Evolutionary conservation across 345 rosid genomes (phyloP).

Genomic region (Turnera subulata): DNA sequence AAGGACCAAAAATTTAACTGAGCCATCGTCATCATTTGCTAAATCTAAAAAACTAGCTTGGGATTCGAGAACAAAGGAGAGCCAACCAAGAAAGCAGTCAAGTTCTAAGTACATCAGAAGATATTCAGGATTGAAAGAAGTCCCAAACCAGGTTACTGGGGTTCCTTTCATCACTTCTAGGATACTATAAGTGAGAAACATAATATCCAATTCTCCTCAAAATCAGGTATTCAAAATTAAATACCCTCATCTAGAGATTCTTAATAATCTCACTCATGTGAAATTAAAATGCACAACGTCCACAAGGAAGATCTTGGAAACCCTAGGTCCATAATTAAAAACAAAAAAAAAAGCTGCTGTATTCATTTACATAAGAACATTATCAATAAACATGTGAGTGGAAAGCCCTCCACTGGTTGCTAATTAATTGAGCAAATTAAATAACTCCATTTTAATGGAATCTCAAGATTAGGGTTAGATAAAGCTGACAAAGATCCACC

Average conservation of each 20-base stretch:
- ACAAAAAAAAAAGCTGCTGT: slow-evolving; percentile 13
- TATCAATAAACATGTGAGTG: not conserved
- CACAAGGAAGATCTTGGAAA: slow-evolving; percentile 32
- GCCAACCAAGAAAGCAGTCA: slow-evolving; percentile 1
- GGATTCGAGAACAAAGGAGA: not conserved
- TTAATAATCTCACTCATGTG: no score
- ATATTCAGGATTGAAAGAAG: slow-evolving; percentile 11
- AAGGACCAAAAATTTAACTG: slow-evolving; percentile 5
- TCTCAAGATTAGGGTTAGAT: slow-evolving; percentile 44
- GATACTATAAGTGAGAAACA: slow-evolving; percentile 6
- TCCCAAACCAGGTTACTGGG: slow-evolving; percentile 9
- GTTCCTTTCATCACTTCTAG: slow-evolving; percentile 7
- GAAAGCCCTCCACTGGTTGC: slow-evolving; percentile 17
- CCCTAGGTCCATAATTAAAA: slow-evolving; percentile 40
- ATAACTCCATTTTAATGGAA: slow-evolving; percentile 14
- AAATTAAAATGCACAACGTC: no score
- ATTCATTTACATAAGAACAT: slow-evolving; percentile 12
- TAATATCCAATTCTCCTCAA: slow-evolving; percentile 1
- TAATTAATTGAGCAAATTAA: slow-evolving; percentile 24
- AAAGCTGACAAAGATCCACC: slow-evolving; percentile 2
- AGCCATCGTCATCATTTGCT: slow-evolving; percentile 10
- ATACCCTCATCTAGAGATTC: slow-evolving; percentile 4
- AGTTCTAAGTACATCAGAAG: slow-evolving; percentile 14
- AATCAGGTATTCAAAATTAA: not conserved
- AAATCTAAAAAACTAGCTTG: slow-evolving; percentile 1